Percentiles rank a stretch among this genome's conserved stretches.
Conservation (phyloP, 805 yeast genomes). For the Metschnikowia henanensis region DNA sequence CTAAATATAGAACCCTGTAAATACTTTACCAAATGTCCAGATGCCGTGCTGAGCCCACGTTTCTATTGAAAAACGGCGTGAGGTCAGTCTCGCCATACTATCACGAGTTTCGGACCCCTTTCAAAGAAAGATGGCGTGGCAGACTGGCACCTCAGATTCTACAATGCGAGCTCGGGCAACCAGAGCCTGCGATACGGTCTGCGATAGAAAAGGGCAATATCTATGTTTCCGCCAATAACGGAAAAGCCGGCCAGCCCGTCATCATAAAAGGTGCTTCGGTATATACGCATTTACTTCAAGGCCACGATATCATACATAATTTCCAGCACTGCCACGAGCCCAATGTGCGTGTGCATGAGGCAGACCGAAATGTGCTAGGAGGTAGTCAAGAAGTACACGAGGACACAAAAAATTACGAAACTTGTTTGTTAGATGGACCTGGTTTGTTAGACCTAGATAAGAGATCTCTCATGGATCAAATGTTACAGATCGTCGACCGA, state of each 20-base stretch:
- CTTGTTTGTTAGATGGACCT: no score
- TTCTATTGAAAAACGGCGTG: conserved; percentile 27
- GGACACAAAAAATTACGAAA: not conserved
- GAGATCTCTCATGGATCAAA: not conserved
- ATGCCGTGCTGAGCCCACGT: conserved; percentile 7
- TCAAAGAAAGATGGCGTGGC: conserved; percentile 41
- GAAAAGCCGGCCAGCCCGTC: conserved; percentile 8
- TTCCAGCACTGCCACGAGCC: conserved; percentile 49
- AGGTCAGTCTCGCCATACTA: conserved; percentile 40
- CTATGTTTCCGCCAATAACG: conserved; percentile 24
- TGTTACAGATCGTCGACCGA: not conserved
- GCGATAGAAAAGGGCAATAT: conserved; percentile 28
- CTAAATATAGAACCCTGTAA: no score
- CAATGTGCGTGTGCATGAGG: conserved; percentile 4
- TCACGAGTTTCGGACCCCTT: conserved; percentile 29
- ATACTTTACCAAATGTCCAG: no score
- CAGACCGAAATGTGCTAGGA: not conserved
- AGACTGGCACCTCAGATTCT: conserved; percentile 32
- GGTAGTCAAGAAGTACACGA: not conserved
- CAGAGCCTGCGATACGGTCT: conserved; percentile 19
- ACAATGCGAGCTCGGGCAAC: conserved; percentile 35
- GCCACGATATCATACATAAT: conserved; percentile 31
- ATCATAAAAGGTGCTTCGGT: conserved; percentile 4
- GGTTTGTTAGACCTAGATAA: no score
- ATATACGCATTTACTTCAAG: conserved; percentile 6